Percentiles rank a stretch among this genome's conserved stretches.
These are phyloP conservation scores for Metschnikowia continentalis DNA, from an alignment of 805 yeast genomes.

Conservation along the genomic window DNA sequence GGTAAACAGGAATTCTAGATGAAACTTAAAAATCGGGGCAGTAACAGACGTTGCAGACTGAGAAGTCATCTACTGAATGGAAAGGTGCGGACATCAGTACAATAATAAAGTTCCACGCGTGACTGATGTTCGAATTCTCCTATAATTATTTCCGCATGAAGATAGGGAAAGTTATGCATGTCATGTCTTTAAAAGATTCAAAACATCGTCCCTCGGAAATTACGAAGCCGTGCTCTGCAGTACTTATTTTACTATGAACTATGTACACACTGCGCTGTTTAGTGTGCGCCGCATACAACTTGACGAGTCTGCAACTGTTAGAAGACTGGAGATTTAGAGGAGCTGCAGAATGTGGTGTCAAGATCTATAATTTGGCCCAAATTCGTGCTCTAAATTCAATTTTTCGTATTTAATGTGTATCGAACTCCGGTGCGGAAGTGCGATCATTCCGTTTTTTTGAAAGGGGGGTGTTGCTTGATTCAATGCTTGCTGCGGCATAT, in stretches of 20 bases:
- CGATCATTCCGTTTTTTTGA: background rate
- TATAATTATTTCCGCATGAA: background rate
- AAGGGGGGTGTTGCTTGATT: background rate
- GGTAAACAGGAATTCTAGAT: too few relatives aligned
- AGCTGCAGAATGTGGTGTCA: background rate
- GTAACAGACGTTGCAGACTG: too few relatives aligned
- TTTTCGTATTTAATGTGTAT: background rate
- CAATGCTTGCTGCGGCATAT: conserved; percentile 7
- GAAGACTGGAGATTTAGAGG: background rate
- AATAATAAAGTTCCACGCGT: too few relatives aligned
- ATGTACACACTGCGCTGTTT: background rate
- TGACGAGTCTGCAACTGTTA: background rate
- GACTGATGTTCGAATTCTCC: too few relatives aligned
- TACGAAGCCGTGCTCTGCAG: background rate
- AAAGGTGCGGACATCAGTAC: too few relatives aligned
- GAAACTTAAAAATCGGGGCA: too few relatives aligned
- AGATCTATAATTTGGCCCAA: background rate
- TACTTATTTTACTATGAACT: background rate
- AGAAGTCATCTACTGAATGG: too few relatives aligned
- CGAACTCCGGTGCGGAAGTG: background rate
- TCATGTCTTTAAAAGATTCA: background rate
- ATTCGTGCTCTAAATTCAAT: too few relatives aligned
- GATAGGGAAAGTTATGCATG: background rate
- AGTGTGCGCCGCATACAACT: background rate
- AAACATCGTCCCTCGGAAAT: background rate